Base-by-base conservation (phyloP, 2,329 filamentous ascomycete genomes). In the Colletotrichum cordylinicola region DNA sequence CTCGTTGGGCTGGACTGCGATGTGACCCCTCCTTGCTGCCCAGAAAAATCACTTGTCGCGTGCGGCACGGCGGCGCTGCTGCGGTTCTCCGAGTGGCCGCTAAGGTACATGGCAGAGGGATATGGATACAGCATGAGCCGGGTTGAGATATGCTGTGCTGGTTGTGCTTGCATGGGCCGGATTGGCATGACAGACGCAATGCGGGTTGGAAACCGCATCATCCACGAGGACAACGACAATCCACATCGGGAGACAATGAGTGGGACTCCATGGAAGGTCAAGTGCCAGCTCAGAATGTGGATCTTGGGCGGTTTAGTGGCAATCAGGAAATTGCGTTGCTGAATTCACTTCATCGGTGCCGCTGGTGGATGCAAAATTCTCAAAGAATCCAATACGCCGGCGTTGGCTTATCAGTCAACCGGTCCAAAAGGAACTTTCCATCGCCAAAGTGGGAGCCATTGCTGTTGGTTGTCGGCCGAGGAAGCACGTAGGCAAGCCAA, bases 271-370 rank as follows among this genome's bases (percentile, higher is more conserved):
- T 27, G 24, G 24, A 37, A 35, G 55, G 62, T 33, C 68, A 67
- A 62, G 62, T 64, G 73, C 70, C 64, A 76, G 70, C 70, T 27
- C 70, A 61, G 58, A 73, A 16, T 33, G 70, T 69, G 65, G 70
- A 43, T 31, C 43, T 60, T 27, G 33, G 33, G 33, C 58, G 27
- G 31, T 27, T 74, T 56, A n/a, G 66, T 43, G 67, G 43, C 16
- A 29, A 65, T 18, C 27, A 70, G 58, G 39, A 65, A 35, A 6
- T 21, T 35, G 33, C 39, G 21, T 56, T 29, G 56, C 35, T 60
- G 39, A 61, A 31, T 12, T 48, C 39, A 18, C 39, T 48, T 48
- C 39, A 21, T 52, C 43, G 21, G 13, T 21, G 43, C 43, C 43
- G 43, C 58, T 52, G 31, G 48, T 29, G 39, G 35, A 61, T 72